phyloP scores from a whole-genome alignment of 257 asterid genomes.

The Ilex aquifolium region DNA sequence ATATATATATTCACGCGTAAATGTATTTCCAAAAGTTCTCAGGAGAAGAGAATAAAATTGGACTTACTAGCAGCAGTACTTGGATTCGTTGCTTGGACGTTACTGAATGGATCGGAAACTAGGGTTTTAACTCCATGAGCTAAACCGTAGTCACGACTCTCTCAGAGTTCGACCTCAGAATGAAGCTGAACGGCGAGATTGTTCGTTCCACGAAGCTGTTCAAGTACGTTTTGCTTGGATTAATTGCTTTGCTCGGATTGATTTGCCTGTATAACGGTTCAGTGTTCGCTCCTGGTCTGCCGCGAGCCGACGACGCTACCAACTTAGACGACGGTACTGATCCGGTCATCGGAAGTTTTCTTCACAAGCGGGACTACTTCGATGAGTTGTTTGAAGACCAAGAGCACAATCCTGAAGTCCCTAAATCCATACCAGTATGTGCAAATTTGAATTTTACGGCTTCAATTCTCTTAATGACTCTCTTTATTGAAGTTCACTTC shows the following conservation, averaged over 20 bases:
- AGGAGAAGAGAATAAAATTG: neutral
- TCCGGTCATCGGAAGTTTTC: slow-evolving; percentile 38
- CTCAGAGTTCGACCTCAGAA: slow-evolving; percentile 9
- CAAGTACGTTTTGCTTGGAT: slow-evolving; percentile 43
- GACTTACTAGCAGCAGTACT: neutral
- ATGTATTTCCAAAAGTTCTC: neutral
- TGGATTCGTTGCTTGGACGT: slow-evolving; percentile 28
- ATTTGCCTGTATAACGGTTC: slow-evolving; percentile 57
- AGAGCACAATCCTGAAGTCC: slow-evolving; percentile 49
- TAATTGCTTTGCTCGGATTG: slow-evolving; percentile 53
- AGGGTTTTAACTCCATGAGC: slow-evolving; percentile 26
- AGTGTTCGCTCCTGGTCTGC: slow-evolving; percentile 47
- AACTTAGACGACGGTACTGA: slow-evolving; percentile 47
- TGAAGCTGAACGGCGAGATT: slow-evolving; percentile 44
- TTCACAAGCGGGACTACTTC: slow-evolving; percentile 26
- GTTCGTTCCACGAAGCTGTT: slow-evolving; percentile 31
- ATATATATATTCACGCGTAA: neutral
- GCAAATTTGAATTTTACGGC: neutral
- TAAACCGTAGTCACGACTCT: neutral
- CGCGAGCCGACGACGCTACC: slow-evolving; percentile 39
- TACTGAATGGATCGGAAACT: slow-evolving; percentile 40
- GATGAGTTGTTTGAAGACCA: slow-evolving; percentile 51
- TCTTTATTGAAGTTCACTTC: neutral
- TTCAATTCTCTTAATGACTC: neutral
- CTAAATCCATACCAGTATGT: slow-evolving; percentile 65